A percentile compares a stretch with the other conserved stretches of the same genome.
phyloP scores from a whole-genome alignment of 768 basidiomycete species.

The Myochromella boudieri region DNA sequence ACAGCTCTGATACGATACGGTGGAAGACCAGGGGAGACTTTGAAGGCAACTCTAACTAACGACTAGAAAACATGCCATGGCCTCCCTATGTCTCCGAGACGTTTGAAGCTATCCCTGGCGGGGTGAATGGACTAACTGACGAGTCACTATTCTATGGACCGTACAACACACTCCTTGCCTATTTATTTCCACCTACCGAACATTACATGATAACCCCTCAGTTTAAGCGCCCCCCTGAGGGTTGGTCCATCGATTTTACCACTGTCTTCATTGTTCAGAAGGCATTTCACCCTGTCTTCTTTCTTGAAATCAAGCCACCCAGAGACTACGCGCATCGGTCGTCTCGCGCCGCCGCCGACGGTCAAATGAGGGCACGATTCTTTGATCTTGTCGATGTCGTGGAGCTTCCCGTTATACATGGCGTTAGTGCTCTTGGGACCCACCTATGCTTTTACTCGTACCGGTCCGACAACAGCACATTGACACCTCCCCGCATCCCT shows the following conservation, averaged over 20 bases:
- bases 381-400: background rate
- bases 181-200: conserved; percentile 4
- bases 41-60: background rate
- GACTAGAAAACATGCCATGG: background rate
- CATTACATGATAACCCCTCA: conserved; percentile 17
- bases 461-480: too few species aligned
- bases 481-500: too few species aligned
- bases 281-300: too few species aligned
- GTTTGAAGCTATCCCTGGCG: background rate
- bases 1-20: too few species aligned
- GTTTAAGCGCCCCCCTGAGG: conserved; percentile 9
- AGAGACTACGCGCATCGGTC: background rate
- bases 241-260: conserved; percentile 10
- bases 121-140: background rate
- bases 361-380: background rate
- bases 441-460: background rate
- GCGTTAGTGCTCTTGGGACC: background rate
- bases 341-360: background rate
- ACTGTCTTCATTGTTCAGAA: conserved; percentile 14
- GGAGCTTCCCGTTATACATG: background rate
- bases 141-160: background rate
- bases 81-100: background rate
- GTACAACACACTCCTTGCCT: background rate
- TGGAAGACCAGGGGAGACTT: too few species aligned
- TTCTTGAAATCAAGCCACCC: background rate